A percentile compares a stretch with the other conserved stretches of the same genome.
Conservation (phyloP, 306 rosid species). For the Acmispon strigosus region DNA sequence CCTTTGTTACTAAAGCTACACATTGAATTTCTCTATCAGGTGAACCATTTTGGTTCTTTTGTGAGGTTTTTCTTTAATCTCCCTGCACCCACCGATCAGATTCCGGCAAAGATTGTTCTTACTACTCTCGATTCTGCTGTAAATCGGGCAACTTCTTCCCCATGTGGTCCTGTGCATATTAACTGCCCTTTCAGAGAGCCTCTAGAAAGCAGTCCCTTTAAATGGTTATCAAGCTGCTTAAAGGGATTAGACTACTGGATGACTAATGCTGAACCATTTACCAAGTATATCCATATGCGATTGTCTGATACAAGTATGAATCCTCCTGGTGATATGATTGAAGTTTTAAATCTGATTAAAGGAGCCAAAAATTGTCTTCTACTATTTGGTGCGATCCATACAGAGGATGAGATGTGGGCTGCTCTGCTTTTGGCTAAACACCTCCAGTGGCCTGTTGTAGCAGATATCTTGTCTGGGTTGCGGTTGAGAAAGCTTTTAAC, state of each 20-base stretch:
- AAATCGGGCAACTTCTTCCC: constrained; percentile 73
- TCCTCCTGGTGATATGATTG: constrained; percentile 44
- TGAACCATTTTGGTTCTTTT: constrained; percentile 89
- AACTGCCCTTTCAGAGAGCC: constrained; percentile 95
- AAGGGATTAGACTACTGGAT: constrained; percentile 73
- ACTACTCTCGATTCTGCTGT: constrained; percentile 91
- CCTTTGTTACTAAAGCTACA: constrained; percentile 20
- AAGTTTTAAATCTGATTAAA: constrained; percentile 46
- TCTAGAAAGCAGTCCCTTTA: constrained; percentile 62
- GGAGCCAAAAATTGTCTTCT: constrained; percentile 58
- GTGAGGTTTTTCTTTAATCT: constrained; percentile 90
- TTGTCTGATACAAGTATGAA: constrained; percentile 27
- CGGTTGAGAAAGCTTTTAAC: constrained; percentile 69
- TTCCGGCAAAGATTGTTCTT: constrained; percentile 78
- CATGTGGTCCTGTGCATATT: constrained; percentile 87
- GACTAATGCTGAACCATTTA: constrained; percentile 69
- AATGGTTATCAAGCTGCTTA: constrained; percentile 69
- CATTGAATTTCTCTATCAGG: constrained; percentile 38
- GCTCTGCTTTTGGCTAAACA: constrained; percentile 79
- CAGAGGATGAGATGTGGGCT: constrained; percentile 98
- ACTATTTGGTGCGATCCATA: constrained; percentile 64
- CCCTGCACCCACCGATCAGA: constrained; percentile 74
- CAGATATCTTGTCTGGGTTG: constrained; percentile 90
- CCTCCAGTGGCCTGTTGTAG: constrained; percentile 82
- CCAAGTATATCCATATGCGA: constrained; percentile 59